These are phyloP conservation scores for Pseudogymnoascus sp. DNA, from an alignment of 2,329 filamentous ascomycete species.

Conservation along the genomic window DNA sequence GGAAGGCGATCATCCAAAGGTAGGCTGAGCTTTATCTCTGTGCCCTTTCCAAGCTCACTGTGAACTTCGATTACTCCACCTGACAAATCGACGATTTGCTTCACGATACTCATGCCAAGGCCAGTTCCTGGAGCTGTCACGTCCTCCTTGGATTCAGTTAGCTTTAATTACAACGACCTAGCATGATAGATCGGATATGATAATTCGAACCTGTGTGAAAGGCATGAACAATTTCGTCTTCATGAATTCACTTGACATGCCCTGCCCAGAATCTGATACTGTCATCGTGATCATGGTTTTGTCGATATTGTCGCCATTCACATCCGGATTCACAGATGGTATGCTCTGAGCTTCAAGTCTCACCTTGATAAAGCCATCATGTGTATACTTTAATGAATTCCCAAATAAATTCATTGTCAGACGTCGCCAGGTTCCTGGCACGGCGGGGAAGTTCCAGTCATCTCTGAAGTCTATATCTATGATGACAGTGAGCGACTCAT, in stretches of 20 bases:
- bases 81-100: conserved; percentile 51
- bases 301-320: background rate
- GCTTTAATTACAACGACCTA: background rate
- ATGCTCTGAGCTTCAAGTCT: conserved; percentile 17
- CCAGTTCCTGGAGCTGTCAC: conserved; percentile 51
- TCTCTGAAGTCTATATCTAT: conserved; percentile 31
- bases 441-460: conserved; percentile 24
- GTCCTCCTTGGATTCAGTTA: conserved; percentile 36
- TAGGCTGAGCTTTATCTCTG: conserved; percentile 43
- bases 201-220: conserved; percentile 38
- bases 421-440: conserved; percentile 21
- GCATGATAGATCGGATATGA: background rate
- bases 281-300: conserved; percentile 27
- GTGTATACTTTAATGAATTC: conserved; percentile 53
- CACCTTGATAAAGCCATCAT: conserved; percentile 41
- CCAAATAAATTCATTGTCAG: conserved; percentile 54
- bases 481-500: conserved; percentile 35
- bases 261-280: conserved; percentile 54
- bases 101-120: conserved; percentile 54
- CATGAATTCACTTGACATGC: conserved; percentile 53
- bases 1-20: conserved; percentile 21
- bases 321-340: background rate
- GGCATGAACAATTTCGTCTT: conserved; percentile 50
- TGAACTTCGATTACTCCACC: conserved; percentile 52
- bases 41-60: conserved; percentile 45